These are phyloP conservation scores for Mycena venus DNA, from an alignment of 768 basidiomycete species.

Conservation along the genomic window DNA sequence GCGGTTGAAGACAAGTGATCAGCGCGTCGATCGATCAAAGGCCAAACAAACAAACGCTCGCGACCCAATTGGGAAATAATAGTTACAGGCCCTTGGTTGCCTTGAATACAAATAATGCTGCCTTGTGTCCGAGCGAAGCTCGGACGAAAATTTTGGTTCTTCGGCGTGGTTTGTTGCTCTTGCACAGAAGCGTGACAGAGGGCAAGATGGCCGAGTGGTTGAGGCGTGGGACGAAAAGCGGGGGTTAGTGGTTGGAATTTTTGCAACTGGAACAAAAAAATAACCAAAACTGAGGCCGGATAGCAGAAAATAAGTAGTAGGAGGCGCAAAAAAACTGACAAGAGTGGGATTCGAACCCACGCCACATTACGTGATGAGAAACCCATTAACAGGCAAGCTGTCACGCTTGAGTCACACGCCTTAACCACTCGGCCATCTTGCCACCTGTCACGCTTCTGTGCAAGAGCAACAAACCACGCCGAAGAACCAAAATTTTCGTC, in stretches of 20 bases:
- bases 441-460: too few species aligned
- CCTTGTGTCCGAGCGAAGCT: too few species aligned
- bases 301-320: too few species aligned
- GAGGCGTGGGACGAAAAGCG: constrained; percentile 32
- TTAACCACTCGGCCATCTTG: constrained; percentile 37
- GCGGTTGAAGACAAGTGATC: too few species aligned
- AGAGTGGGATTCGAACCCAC: constrained; percentile 61
- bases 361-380: constrained; percentile 41
- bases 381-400: constrained; percentile 13
- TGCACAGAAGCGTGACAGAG: too few species aligned
- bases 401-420: constrained; percentile 28
- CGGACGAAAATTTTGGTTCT: background rate
- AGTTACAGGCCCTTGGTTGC: too few species aligned
- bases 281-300: too few species aligned
- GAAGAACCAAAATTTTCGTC: background rate
- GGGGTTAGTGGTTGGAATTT: too few species aligned
- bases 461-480: too few species aligned
- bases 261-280: too few species aligned
- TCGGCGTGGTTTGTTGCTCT: too few species aligned
- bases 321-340: constrained; percentile 42
- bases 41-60: constrained; percentile 7
- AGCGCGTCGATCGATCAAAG: background rate
- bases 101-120: too few species aligned
- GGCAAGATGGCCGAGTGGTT: constrained; percentile 37
- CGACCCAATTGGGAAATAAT: background rate